Percentiles rank a stretch among this genome's conserved stretches.
These are phyloP conservation scores for Calonectria fujianensis DNA, from an alignment of 2,329 filamentous ascomycete genomes.

Conservation along the genomic window DNA sequence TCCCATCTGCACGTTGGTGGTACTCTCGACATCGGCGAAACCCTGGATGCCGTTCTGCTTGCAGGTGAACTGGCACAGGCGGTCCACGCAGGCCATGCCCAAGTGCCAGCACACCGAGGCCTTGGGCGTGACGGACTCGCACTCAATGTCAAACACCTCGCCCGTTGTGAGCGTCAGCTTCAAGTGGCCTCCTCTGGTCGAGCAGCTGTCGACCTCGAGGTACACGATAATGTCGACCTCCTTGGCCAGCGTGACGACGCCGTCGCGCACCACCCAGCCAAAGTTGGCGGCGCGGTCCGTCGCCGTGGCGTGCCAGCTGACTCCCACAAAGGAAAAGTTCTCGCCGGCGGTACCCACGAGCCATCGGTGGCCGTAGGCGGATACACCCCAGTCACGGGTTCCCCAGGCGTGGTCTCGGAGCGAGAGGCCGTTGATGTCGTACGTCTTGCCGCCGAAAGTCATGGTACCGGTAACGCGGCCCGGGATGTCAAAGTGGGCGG, in stretches of 20 bases:
- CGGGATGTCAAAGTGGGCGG: conserved; percentile 19
- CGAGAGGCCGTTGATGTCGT: conserved; percentile 7
- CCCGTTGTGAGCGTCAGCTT: conserved; percentile 5
- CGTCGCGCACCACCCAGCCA: conserved; percentile 29
- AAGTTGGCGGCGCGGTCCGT: conserved; percentile 21
- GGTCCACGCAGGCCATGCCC: conserved; percentile 27
- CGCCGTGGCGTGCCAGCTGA: conserved; percentile 11
- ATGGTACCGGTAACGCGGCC: conserved; percentile 14
- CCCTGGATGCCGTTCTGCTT: conserved; percentile 25
- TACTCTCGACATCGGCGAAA: conserved; percentile 22
- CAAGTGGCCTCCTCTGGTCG: neutral
- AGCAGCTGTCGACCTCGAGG: conserved; percentile 21
- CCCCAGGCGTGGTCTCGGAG: conserved; percentile 28
- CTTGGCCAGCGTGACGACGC: conserved; percentile 1
- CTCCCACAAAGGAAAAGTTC: conserved; percentile 12
- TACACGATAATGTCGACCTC: conserved; percentile 10
- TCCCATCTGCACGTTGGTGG: conserved; percentile 3
- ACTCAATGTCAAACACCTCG: conserved; percentile 24
- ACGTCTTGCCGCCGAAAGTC: conserved; percentile 14
- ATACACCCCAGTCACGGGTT: conserved; percentile 19
- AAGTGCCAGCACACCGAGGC: conserved; percentile 14
- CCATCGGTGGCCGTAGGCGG: conserved; percentile 24
- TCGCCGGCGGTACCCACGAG: conserved; percentile 17
- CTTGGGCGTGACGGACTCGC: neutral
- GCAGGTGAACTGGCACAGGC: conserved; percentile 14